phyloP scores from a whole-genome alignment of 768 basidiomycete species.

The Coprinopsis cinerea region DNA sequence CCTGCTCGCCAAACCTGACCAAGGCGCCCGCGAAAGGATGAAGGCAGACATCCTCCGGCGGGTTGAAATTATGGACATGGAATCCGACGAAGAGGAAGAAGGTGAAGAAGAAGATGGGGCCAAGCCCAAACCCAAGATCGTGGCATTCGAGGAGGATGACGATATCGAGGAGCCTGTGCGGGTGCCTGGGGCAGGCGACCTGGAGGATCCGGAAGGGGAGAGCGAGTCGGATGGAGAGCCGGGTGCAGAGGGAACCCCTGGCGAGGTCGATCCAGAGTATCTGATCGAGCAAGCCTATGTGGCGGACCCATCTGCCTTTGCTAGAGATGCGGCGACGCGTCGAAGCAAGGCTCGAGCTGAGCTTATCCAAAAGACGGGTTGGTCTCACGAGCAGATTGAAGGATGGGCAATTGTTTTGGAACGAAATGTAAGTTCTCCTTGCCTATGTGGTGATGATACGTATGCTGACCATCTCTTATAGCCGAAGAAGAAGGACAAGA shows the following conservation, averaged over 20 bases:
- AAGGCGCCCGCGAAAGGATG: slow-evolving; percentile 61
- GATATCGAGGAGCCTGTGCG: slow-evolving; percentile 7
- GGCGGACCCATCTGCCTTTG: slow-evolving; percentile 67
- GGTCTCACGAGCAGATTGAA: slow-evolving; percentile 83
- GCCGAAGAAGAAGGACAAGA: slow-evolving; percentile 65
- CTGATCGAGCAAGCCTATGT: slow-evolving; percentile 76
- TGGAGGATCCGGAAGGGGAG: slow-evolving; percentile 18
- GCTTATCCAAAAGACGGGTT: slow-evolving; percentile 67
- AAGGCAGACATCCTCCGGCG: slow-evolving; percentile 79
- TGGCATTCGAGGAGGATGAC: slow-evolving; percentile 8
- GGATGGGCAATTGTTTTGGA: slow-evolving; percentile 92
- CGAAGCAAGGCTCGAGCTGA: slow-evolving; percentile 61
- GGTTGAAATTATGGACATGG: slow-evolving; percentile 47
- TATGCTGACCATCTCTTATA: slow-evolving; percentile 20
- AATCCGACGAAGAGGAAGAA: slow-evolving; percentile 54
- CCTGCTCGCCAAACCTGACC: slow-evolving; percentile 47
- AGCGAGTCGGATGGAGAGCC: slow-evolving; percentile 46
- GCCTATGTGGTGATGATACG: background rate
- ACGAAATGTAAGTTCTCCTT: slow-evolving; percentile 56
- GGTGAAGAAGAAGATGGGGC: slow-evolving; percentile 12
- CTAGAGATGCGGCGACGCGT: slow-evolving; percentile 67
- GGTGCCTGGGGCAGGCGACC: slow-evolving; percentile 11
- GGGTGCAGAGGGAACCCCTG: slow-evolving; percentile 29
- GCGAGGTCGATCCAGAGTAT: slow-evolving; percentile 43
- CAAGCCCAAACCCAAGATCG: background rate